A percentile compares a stretch with the other conserved stretches of the same genome.
Conservation (phyloP, 176 grass and related monocot species). For the Lolium perenne region DNA sequence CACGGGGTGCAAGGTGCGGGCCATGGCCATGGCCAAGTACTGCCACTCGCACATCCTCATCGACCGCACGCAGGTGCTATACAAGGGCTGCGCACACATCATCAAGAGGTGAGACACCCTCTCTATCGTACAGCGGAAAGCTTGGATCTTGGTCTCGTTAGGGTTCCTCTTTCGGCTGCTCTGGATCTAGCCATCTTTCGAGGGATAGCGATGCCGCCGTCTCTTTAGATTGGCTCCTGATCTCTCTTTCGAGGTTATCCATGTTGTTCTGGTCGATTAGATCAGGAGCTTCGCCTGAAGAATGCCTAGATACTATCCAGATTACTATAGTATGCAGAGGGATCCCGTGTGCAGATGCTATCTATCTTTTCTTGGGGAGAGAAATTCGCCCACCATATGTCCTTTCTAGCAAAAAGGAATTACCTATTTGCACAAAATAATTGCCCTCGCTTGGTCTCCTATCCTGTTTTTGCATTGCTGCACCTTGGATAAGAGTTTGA, state of each 20-base stretch:
- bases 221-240: not conserved
- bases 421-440: not conserved
- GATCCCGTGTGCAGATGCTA: not conserved
- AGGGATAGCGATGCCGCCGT: not conserved
- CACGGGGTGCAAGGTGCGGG: conserved; percentile 82
- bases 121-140: not conserved
- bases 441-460: not conserved
- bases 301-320: not conserved
- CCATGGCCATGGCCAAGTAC: conserved; percentile 80
- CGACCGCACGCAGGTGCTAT: conserved; percentile 74
- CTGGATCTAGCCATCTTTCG: conserved; percentile 40
- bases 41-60: conserved; percentile 87
- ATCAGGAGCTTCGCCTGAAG: not conserved
- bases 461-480: not conserved
- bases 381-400: not conserved
- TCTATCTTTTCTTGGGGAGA: not conserved
- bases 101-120: conserved; percentile 58
- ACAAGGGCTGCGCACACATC: conserved; percentile 74
- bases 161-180: conserved; percentile 22
- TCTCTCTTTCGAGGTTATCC: not conserved
- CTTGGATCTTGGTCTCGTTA: conserved; percentile 27
- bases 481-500: not conserved
- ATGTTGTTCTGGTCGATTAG: not conserved
- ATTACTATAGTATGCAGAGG: too few relatives aligned
- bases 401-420: not conserved